Evolutionary conservation across 2,329 filamentous ascomycete species (phyloP).

Genomic region (Penicillium fuscoglaucum): DNA sequence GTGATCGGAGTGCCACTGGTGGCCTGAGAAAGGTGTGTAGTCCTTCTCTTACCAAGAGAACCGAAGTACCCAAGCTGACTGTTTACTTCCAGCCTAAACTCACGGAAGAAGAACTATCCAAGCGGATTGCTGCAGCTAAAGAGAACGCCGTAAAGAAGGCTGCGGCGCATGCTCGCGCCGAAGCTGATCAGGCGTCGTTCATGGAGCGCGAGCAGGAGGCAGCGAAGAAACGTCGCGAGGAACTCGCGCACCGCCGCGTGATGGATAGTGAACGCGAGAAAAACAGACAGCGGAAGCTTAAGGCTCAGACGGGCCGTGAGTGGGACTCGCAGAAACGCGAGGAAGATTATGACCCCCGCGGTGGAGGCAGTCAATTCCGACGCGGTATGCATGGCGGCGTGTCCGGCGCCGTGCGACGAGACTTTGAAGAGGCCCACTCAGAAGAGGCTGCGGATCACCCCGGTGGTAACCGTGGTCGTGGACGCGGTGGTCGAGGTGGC

Average conservation of each 20-base stretch:
- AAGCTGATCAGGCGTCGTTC: conserved; percentile 66
- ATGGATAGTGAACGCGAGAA: conserved; percentile 65
- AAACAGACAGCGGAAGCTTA: conserved; percentile 60
- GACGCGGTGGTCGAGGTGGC: conserved; percentile 28
- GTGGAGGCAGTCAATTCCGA: conserved; percentile 47
- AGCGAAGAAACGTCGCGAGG: conserved; percentile 55
- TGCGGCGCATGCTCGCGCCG: conserved; percentile 63
- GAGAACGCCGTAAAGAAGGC: conserved; percentile 61
- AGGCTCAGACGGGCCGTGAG: conserved; percentile 58
- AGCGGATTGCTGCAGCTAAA: conserved; percentile 61
- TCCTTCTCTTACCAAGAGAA: not conserved
- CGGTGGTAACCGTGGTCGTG: conserved; percentile 34
- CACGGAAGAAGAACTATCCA: conserved; percentile 63
- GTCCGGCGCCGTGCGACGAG: conserved; percentile 35
- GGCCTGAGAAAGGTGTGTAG: conserved; percentile 49
- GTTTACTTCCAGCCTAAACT: conserved; percentile 54
- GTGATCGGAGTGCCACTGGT: conserved; percentile 56
- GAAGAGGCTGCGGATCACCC: conserved; percentile 26
- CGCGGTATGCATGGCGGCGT: conserved; percentile 56
- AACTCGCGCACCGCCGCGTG: conserved; percentile 52
- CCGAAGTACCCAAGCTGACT: conserved; percentile 24
- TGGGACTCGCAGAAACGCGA: conserved; percentile 64
- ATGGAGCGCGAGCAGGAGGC: conserved; percentile 63
- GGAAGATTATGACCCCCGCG: conserved; percentile 51
- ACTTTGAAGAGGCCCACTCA: conserved; percentile 29